Base-by-base conservation (phyloP, 75 land plant genomes). In the Cupressus sempervirens region DNA sequence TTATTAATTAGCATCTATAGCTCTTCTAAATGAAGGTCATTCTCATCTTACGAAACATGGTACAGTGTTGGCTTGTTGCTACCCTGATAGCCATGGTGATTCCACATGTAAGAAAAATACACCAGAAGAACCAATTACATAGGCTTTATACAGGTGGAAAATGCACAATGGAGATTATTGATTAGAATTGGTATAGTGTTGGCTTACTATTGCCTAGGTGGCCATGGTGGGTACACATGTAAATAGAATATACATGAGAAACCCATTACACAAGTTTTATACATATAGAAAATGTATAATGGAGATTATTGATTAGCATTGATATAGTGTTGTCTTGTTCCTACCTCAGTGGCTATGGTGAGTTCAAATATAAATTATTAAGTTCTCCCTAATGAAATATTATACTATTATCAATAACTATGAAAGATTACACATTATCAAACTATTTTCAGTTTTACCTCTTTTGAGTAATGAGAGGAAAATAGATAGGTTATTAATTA, bases 81-180 rank as follows among this genome's bases (percentile, higher is more conserved):
- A 6, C 91, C 91, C 30, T 85, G 23, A n/a, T 70, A 13, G 14
- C 92, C 91, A 74, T 86, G 82, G 56, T 92, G 94, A 34, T 90
- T 89, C 80, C 90, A 91, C 16, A 89, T 83, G 53, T 85, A 93
- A 81, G 95, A 93, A 74, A 92, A 92, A 82, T 90, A 92, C 35
- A 92, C 95, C 2, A 92, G 95, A 11, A 92, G 89, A 30, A 93
- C 91, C 70, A 92, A 77, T 3, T 92, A 91, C 18, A 93, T 89
- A 14, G 93, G 87, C 76, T 88, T 56, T 56, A 0, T 90, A 79
- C 95, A 91, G 14, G 92, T 84, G 18, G 86, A 85, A 90, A 85
- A 91, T 13, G 91, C 88, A 83, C 86, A 92, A 87, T 93, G 90
- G 83, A 92, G 83, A 92, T 89, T 52, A 85, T 92, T 85, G 0